Conservation (phyloP, 2,329 filamentous ascomycete species). For the Sporothrix pseudoabietina region DNA sequence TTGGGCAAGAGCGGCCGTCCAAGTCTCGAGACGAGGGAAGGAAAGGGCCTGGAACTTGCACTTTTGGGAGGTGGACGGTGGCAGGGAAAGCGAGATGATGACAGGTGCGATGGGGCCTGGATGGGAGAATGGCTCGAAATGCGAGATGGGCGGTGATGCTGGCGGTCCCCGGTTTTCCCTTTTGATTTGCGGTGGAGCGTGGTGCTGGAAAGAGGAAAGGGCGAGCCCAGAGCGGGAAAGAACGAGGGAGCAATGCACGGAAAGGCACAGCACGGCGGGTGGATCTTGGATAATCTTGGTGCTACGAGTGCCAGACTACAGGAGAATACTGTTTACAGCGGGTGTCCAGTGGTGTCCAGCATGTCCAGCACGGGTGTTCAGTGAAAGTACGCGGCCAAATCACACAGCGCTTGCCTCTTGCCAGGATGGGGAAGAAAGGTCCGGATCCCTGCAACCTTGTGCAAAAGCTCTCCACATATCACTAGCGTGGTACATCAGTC, state of each 20-base stretch:
- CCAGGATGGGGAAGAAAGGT: conserved; percentile 6
- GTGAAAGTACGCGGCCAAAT: conserved; percentile 1
- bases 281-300: conserved; percentile 6
- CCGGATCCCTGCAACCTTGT: conserved; percentile 23
- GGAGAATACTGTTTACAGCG: background rate
- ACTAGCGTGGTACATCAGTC: background rate
- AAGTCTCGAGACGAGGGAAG: background rate
- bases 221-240: conserved; percentile 14
- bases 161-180: conserved; percentile 3
- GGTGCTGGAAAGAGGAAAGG: conserved; percentile 13
- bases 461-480: conserved; percentile 8
- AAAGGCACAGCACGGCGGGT: conserved; percentile 1
- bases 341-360: background rate
- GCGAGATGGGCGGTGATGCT: conserved; percentile 6
- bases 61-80: background rate
- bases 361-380: background rate
- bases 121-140: background rate
- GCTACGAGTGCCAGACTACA: background rate
- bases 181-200: conserved; percentile 25
- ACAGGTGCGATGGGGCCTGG: conserved; percentile 13
- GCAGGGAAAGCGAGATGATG: conserved; percentile 26
- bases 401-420: conserved; percentile 15
- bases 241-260: background rate
- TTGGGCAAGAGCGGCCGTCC: background rate
- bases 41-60: background rate